Conservation (phyloP, 495 filamentous ascomycete genomes). For the Clavariopsis aquatica region DNA sequence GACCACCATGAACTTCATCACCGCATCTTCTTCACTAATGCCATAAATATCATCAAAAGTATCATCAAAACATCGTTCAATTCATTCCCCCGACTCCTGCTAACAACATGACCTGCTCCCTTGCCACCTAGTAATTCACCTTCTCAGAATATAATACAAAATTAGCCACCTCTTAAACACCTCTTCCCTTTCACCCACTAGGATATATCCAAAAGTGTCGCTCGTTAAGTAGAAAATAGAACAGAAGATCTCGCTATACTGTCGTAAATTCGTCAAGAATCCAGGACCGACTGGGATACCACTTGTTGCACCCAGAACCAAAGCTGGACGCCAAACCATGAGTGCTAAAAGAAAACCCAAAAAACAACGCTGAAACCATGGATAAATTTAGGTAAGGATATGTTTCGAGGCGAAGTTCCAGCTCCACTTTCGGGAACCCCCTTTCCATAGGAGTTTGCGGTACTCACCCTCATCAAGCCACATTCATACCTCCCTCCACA, state of each 20-base stretch:
- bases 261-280: neutral
- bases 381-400: neutral
- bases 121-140: neutral
- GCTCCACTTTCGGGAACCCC: no score
- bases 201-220: neutral
- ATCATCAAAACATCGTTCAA: neutral
- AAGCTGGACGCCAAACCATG: neutral
- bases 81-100: neutral
- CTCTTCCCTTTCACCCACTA: neutral
- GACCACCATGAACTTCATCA: no score
- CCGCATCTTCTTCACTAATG: no score
- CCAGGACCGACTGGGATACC: neutral
- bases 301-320: neutral
- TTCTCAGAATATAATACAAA: neutral
- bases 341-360: neutral
- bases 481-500: slow-evolving; percentile 18
- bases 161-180: neutral
- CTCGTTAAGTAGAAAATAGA: no score
- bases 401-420: neutral
- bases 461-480: neutral
- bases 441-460: neutral
- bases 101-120: neutral
- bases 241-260: neutral
- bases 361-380: neutral
- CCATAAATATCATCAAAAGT: no score